These are phyloP conservation scores for Termitomyces sp. DNA, from an alignment of 768 basidiomycete genomes.

Conservation along the genomic window DNA sequence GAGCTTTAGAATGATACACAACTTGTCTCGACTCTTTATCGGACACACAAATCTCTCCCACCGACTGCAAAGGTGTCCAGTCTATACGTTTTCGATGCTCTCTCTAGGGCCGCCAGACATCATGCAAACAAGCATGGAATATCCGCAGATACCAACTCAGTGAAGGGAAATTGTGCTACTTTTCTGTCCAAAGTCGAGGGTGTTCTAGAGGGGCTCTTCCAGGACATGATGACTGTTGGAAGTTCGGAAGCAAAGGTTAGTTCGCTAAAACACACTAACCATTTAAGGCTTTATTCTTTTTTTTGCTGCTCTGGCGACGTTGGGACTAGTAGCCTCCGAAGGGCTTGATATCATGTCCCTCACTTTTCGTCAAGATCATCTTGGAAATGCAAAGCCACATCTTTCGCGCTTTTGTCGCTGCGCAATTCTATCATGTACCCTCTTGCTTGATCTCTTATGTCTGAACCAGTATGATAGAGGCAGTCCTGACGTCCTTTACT, in stretches of 20 bases:
- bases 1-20: slow-evolving; percentile 70
- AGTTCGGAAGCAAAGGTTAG: slow-evolving; percentile 84
- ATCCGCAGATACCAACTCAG: slow-evolving; percentile 49
- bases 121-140: slow-evolving; percentile 63
- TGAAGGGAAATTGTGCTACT: slow-evolving; percentile 69
- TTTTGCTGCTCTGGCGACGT: background rate
- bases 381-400: background rate
- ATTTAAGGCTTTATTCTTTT: background rate
- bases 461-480: slow-evolving; percentile 23
- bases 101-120: slow-evolving; percentile 78
- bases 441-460: slow-evolving; percentile 25
- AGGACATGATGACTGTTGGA: slow-evolving; percentile 71
- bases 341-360: background rate
- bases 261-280: slow-evolving; percentile 19
- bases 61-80: slow-evolving; percentile 73
- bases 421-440: slow-evolving; percentile 7
- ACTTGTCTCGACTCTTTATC: slow-evolving; percentile 84
- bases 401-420: background rate
- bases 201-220: slow-evolving; percentile 83
- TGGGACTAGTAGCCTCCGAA: background rate
- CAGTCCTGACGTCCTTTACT: slow-evolving; percentile 36
- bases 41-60: slow-evolving; percentile 79
- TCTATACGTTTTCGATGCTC: slow-evolving; percentile 91
- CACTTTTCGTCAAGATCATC: background rate
- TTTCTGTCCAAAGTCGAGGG: slow-evolving; percentile 91